These are phyloP conservation scores for Diospyros lotus DNA, from an alignment of 148 eudicot species.

Conservation along the genomic window DNA sequence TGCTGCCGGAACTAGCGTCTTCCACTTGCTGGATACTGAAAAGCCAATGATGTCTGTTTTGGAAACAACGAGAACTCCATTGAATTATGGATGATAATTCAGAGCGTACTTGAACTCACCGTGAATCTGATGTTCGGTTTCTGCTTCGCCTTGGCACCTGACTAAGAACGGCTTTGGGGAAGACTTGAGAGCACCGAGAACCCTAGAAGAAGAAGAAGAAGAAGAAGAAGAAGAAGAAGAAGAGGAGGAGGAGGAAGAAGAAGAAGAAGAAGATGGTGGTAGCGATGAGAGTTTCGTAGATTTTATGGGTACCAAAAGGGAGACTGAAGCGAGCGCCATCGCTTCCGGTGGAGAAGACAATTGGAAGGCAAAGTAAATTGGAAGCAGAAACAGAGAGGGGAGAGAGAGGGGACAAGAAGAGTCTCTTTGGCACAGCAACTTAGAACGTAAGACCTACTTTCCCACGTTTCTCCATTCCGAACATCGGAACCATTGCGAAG, in stretches of 20 bases:
- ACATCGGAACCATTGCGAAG: too few relatives aligned
- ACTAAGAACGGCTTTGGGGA: slow-evolving; percentile 25
- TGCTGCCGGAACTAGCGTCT: slow-evolving; percentile 49
- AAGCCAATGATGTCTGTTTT: not conserved
- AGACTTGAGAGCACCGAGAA: slow-evolving; percentile 12
- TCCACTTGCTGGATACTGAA: slow-evolving; percentile 51
- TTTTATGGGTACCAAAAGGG: slow-evolving; percentile 38
- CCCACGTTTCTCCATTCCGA: too few relatives aligned
- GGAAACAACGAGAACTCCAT: not conserved
- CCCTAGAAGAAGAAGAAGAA: slow-evolving; percentile 2
- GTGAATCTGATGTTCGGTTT: slow-evolving; percentile 14
- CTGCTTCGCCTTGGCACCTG: slow-evolving; percentile 29
- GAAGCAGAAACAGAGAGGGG: not conserved
- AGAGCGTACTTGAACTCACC: slow-evolving; percentile 16
- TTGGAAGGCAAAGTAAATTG: not conserved
- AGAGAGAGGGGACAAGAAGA: too few relatives aligned
- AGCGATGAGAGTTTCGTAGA: slow-evolving; percentile 24
- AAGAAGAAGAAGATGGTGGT: slow-evolving; percentile 12
- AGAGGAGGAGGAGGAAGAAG: not conserved
- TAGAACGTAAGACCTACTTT: too few relatives aligned
- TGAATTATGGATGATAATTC: not conserved
- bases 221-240: slow-evolving; percentile 10
- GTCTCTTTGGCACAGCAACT: too few relatives aligned
- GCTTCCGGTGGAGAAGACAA: too few relatives aligned
- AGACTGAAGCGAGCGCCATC: slow-evolving; percentile 61